Percentiles rank a stretch among this genome's conserved stretches.
phyloP scores from a whole-genome alignment of 2,329 filamentous ascomycete genomes.

The Sordariomycetes sp. region DNA sequence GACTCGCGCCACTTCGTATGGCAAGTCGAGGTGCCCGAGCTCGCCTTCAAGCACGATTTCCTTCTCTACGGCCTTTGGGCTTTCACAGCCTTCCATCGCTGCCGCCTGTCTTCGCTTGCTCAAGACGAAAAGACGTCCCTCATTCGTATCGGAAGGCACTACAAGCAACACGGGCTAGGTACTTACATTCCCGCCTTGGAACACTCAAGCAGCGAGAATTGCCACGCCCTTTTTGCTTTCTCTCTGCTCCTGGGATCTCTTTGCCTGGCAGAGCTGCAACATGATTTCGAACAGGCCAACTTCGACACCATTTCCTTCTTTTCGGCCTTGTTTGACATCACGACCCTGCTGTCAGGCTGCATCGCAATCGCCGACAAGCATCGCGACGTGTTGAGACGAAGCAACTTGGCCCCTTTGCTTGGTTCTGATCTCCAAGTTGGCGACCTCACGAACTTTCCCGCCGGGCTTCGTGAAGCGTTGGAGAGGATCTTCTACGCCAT shows the following conservation, averaged over 20 bases:
- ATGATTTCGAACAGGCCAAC: background rate
- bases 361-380: background rate
- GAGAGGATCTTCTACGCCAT: background rate
- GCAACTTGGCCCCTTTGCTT: background rate
- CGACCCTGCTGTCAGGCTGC: background rate
- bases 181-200: background rate
- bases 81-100: background rate
- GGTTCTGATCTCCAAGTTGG: background rate
- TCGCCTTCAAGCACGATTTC: slow-evolving; percentile 1
- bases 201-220: background rate
- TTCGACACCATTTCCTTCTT: background rate
- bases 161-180: background rate
- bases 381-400: background rate
- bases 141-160: background rate
- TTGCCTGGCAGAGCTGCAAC: background rate
- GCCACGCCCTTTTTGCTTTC: background rate
- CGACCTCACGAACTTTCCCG: background rate
- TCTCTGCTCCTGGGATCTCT: background rate
- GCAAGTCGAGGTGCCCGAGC: background rate
- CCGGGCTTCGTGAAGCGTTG: background rate
- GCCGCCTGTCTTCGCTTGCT: background rate
- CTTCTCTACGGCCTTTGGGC: slow-evolving; percentile 1
- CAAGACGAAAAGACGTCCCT: background rate
- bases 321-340: background rate
- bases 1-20: background rate